Evolutionary conservation across 192 early-diverging fungal species (phyloP).

Genomic region (Polychytrium aggregatum): DNA sequence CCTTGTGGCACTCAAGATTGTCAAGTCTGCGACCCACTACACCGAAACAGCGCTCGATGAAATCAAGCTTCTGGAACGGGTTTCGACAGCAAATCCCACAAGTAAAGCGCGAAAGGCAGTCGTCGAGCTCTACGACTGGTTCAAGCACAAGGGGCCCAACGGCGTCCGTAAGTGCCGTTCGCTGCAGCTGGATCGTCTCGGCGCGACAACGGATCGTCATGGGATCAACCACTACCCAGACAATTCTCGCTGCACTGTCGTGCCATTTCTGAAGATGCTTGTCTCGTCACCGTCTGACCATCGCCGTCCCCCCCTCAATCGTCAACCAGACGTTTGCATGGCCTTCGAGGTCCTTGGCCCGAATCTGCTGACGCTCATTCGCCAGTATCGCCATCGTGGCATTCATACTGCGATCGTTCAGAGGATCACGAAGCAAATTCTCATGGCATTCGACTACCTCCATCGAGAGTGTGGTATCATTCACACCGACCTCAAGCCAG

Average conservation of each 20-base stretch:
- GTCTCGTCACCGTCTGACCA: not conserved
- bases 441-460: constrained; percentile 87
- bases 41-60: constrained; percentile 94
- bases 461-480: constrained; percentile 91
- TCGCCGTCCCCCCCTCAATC: no score
- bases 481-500: constrained; percentile 97
- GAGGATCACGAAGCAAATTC: constrained; percentile 80
- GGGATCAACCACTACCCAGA: no score
- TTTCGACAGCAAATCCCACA: constrained; percentile 51
- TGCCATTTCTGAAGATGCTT: not conserved
- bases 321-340: constrained; percentile 72
- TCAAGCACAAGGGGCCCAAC: constrained; percentile 78
- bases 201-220: no score
- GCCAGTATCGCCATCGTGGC: constrained; percentile 68
- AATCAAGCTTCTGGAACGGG: constrained; percentile 81
- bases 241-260: no score
- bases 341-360: constrained; percentile 96
- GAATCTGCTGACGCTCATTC: constrained; percentile 82
- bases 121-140: constrained; percentile 85
- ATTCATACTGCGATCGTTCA: constrained; percentile 80
- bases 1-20: constrained; percentile 92
- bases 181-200: no score
- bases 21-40: constrained; percentile 91
- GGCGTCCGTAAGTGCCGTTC: constrained; percentile 49
- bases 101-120: constrained; percentile 55